phyloP scores from a whole-genome alignment of 371 early-diverging fungal genomes.

The Umbelopsis sp. region DNA sequence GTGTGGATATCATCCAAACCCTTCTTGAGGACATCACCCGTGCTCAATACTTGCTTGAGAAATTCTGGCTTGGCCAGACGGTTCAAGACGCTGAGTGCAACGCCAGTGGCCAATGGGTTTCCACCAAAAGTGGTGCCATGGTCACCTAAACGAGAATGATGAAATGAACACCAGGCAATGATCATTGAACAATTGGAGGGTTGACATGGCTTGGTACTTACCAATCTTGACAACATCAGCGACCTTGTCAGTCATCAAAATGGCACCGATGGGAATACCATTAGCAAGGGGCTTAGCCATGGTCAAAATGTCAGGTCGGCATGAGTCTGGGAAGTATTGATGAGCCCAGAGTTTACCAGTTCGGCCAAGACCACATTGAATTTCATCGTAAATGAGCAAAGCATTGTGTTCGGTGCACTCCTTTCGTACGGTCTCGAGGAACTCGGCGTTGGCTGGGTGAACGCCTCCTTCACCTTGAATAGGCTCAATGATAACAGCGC shows the following conservation, averaged over 20 bases:
- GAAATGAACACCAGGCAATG: neutral
- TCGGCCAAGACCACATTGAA: conserved; percentile 96
- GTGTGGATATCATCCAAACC: conserved; percentile 55
- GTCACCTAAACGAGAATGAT: conserved; percentile 60
- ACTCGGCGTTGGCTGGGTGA: conserved; percentile 67
- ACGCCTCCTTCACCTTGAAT: conserved; percentile 97
- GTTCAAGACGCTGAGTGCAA: conserved; percentile 71
- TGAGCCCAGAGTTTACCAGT: conserved; percentile 92
- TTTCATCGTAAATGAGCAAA: conserved; percentile 93
- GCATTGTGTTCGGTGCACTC: conserved; percentile 84
- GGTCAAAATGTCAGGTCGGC: conserved; percentile 90
- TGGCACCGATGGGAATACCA: conserved; percentile 96
- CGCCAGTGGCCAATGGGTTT: conserved; percentile 82
- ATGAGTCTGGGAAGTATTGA: conserved; percentile 64
- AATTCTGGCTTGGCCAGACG: conserved; percentile 73
- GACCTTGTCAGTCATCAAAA: conserved; percentile 75
- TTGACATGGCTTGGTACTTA: conserved; percentile 22
- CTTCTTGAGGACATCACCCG: conserved; percentile 59
- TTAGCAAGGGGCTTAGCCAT: conserved; percentile 96
- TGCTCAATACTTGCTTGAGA: conserved; percentile 63
- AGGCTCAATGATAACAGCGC: conserved; percentile 95
- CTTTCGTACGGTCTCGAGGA: conserved; percentile 74
- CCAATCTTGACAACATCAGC: conserved; percentile 77
- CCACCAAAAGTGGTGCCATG: conserved; percentile 98
- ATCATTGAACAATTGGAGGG: no score